Conservation (phyloP, 192 early-diverging fungal genomes). For the Entomortierella beljakovae region DNA sequence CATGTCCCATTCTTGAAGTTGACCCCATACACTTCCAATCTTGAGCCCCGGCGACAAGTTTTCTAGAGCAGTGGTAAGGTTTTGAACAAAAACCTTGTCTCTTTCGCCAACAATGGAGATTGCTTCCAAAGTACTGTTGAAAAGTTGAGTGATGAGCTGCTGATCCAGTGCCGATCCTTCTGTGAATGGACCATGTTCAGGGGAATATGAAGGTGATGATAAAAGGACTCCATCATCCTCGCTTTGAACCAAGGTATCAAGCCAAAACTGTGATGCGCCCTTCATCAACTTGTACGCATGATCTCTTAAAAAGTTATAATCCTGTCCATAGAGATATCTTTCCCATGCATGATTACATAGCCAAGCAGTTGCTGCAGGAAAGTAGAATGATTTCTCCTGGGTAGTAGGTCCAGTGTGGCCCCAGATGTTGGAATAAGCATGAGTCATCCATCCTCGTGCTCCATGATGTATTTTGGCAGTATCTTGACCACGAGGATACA, state of each 20-base stretch:
- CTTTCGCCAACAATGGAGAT: slow-evolving; percentile 24
- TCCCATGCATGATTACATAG: slow-evolving; percentile 51
- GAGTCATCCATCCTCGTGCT: slow-evolving; percentile 40
- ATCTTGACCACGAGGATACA: slow-evolving; percentile 42
- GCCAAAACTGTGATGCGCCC: slow-evolving; percentile 44
- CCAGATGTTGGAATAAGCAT: slow-evolving; percentile 52
- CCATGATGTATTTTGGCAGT: slow-evolving; percentile 40
- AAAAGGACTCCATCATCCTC: neutral
- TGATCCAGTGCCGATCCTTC: slow-evolving; percentile 45
- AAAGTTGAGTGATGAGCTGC: slow-evolving; percentile 41
- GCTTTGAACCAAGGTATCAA: slow-evolving; percentile 20
- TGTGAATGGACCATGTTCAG: slow-evolving; percentile 39
- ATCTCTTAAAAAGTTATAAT: slow-evolving; percentile 30
- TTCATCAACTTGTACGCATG: slow-evolving; percentile 53
- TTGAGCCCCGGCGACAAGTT: slow-evolving; percentile 27
- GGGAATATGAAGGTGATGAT: slow-evolving; percentile 37
- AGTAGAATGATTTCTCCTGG: slow-evolving; percentile 26
- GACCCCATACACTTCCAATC: slow-evolving; percentile 34
- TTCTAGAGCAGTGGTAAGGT: slow-evolving; percentile 16
- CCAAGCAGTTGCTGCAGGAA: slow-evolving; percentile 51
- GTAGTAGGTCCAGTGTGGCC: slow-evolving; percentile 48
- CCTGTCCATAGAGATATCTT: slow-evolving; percentile 37
- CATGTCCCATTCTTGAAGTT: slow-evolving; percentile 50
- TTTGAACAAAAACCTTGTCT: slow-evolving; percentile 37
- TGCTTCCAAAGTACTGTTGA: slow-evolving; percentile 42